phyloP scores from a whole-genome alignment of 2,329 filamentous ascomycete species.

The Aspergillus carbonarius region DNA sequence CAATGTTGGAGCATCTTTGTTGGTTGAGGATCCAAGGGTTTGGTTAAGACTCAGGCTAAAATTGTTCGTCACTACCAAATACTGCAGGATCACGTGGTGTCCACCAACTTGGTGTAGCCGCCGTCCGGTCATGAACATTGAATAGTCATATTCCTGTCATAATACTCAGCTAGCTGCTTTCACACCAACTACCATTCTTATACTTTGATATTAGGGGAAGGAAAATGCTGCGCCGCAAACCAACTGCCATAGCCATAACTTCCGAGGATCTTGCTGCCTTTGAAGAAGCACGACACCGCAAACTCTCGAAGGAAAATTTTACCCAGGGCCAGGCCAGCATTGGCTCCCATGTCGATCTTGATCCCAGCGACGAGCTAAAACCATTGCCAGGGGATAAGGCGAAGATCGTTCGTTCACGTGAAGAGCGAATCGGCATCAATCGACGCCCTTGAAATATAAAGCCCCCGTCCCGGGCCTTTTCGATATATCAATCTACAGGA shows the following conservation, averaged over 20 bases:
- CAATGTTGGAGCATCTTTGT: slow-evolving; percentile 31
- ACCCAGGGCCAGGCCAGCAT: slow-evolving; percentile 22
- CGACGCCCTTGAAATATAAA: slow-evolving; percentile 19
- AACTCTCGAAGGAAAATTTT: slow-evolving; percentile 29
- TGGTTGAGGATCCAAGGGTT: background rate
- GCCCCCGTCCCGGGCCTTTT: background rate
- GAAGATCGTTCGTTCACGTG: slow-evolving; percentile 46
- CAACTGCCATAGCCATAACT: slow-evolving; percentile 51
- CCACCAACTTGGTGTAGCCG: too few species aligned
- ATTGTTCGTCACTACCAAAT: background rate
- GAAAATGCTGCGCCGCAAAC: slow-evolving; percentile 51
- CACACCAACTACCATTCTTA: background rate
- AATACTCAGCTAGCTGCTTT: background rate
- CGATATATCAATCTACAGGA: background rate
- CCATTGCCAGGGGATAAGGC: slow-evolving; percentile 51
- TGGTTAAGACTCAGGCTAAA: background rate
- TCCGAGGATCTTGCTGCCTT: slow-evolving; percentile 50
- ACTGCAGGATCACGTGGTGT: slow-evolving; percentile 10
- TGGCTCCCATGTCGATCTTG: slow-evolving; percentile 30
- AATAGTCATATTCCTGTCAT: background rate
- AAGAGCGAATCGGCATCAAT: slow-evolving; percentile 46
- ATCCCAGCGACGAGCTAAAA: slow-evolving; percentile 53
- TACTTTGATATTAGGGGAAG: slow-evolving; percentile 3
- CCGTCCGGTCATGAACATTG: too few species aligned
- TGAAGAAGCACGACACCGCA: slow-evolving; percentile 43